These are phyloP conservation scores for Angophora floribunda DNA, from an alignment of 345 rosid genomes.

Conservation along the genomic window DNA sequence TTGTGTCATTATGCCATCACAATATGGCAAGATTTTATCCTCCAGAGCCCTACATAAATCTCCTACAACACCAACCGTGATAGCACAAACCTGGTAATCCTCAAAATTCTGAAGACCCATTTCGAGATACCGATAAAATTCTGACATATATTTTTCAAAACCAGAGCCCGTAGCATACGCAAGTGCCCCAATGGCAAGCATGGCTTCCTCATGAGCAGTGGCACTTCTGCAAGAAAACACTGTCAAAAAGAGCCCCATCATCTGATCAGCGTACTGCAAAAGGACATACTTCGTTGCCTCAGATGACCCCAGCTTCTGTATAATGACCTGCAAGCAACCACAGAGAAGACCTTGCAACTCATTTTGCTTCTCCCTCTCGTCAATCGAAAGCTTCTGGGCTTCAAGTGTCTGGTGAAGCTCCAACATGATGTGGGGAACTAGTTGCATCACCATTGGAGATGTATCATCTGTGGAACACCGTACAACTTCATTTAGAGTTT, in stretches of 20 bases:
- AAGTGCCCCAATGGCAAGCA: constrained; percentile 41
- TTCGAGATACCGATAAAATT: constrained; percentile 29
- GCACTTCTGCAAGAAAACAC: constrained; percentile 35
- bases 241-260: constrained; percentile 35
- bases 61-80: constrained; percentile 41
- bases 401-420: constrained; percentile 40
- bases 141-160: constrained; percentile 38
- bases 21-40: constrained; percentile 32
- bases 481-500: constrained; percentile 33
- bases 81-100: constrained; percentile 42
- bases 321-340: constrained; percentile 37
- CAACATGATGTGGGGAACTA: constrained; percentile 22
- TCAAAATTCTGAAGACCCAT: constrained; percentile 40
- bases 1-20: constrained; percentile 42
- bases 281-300: constrained; percentile 26
- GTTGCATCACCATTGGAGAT: constrained; percentile 24
- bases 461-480: constrained; percentile 35
- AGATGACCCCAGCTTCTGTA: constrained; percentile 30
- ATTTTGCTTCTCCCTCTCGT: constrained; percentile 32
- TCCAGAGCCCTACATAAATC: constrained; percentile 41
- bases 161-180: constrained; percentile 32
- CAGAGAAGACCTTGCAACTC: constrained; percentile 43
- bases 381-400: constrained; percentile 24
- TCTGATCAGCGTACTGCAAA: constrained; percentile 37
- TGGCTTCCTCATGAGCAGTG: constrained; percentile 41